Evolutionary conservation across 1,284 basidiomycete species (phyloP), one percentile per base, ranked within the genome.

Genomic region (Neonothopanus nambi): DNA sequence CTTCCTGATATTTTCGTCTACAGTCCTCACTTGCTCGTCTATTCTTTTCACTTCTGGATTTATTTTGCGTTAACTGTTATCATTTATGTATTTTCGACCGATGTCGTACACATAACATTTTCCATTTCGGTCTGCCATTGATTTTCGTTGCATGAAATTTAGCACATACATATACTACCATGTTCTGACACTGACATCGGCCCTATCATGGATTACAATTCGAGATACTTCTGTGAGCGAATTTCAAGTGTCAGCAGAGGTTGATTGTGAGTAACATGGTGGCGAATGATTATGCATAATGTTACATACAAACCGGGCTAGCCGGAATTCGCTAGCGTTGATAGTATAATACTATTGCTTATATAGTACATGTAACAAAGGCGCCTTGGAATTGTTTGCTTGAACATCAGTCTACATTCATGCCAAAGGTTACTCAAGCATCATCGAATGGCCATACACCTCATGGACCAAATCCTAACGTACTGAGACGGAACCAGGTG

Each of bases 401-500:
- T n/a, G n/a, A n/a, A n/a, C n/a, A n/a, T n/a, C n/a, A n/a, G n/a
- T 5, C 37, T 28, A 18, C 23, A 17, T 39, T 13, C 28, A 72
- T 72, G 73, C 73, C 72, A 48, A 69, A 71, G 61, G 65, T 62
- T 59, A 64, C 73, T 54, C 63, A 66, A 55, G 57, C 62, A 51
- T 58, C 69, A 33, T 64, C 63, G 40, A 60, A 63, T 48, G 61
- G 67, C 13, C 45, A 41, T 39, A 15, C 45, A 60, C 67, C 28
- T 65, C 63, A 59, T 57, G 57, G 62, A 54, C 62, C 63, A 48
- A 72, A 78, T 59, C 77, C 78, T 1, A 80, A 76, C 58, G 76
- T 81, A 20, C 67, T 85, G 48, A 85, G 82, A 64, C 70, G 82
- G 59, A 85, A 85, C 59, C 82, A 85, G 67, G 82, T 80, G 38